A percentile compares a stretch with the other conserved stretches of the same genome.
These are phyloP conservation scores for Anisodus tanguticus DNA, from an alignment of 257 asterid genomes.

Conservation along the genomic window DNA sequence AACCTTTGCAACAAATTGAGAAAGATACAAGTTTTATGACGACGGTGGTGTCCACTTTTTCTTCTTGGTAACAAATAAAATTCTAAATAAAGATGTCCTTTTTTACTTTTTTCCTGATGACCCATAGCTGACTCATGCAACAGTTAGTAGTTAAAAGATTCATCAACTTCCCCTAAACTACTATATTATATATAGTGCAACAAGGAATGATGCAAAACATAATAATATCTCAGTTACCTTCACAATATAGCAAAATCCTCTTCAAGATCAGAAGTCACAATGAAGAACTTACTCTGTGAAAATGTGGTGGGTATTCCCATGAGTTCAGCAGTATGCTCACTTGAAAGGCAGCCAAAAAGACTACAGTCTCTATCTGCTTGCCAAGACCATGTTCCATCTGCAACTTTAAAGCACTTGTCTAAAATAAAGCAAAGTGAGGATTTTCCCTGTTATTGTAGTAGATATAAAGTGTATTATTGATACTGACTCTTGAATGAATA, in stretches of 20 bases:
- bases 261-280: background rate
- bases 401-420: background rate
- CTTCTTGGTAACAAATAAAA: background rate
- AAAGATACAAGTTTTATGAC: background rate
- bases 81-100: background rate
- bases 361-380: background rate
- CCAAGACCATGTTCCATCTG: background rate
- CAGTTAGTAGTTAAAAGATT: slow-evolving; percentile 16
- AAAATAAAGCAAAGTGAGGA: slow-evolving; percentile 10
- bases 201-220: background rate
- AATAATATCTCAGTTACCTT: background rate
- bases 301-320: background rate
- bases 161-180: background rate
- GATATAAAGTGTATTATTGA: background rate
- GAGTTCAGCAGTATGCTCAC: slow-evolving; percentile 6
- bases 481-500: slow-evolving; percentile 31
- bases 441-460: background rate
- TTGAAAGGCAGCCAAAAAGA: background rate
- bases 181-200: background rate
- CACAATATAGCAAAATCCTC: background rate
- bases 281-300: slow-evolving; percentile 7
- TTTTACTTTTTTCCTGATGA: background rate
- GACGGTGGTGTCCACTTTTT: no score
- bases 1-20: background rate
- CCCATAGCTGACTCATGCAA: slow-evolving; percentile 27